A percentile compares a stretch with the other conserved stretches of the same genome.
These are phyloP conservation scores for Wickerhamomyces bovis DNA, from an alignment of 805 yeast genomes.

Conservation along the genomic window DNA sequence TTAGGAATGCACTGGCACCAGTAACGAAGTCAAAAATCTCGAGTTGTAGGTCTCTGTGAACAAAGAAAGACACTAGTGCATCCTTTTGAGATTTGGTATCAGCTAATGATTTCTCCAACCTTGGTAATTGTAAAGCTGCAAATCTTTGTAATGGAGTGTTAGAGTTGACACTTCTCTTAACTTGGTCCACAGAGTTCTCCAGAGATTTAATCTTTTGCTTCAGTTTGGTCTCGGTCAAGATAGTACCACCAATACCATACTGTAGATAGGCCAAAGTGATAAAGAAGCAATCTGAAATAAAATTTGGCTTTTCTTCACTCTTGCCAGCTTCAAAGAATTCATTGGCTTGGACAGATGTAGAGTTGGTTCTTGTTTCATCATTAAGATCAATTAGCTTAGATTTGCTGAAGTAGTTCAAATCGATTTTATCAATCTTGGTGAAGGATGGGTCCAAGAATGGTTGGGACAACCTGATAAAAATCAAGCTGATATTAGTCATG, in stretches of 20 bases:
- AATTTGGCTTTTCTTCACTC: constrained; percentile 47
- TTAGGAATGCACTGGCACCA: constrained; percentile 69
- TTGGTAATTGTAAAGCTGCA: constrained; percentile 40
- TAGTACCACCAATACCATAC: constrained; percentile 83
- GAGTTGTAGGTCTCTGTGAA: constrained; percentile 48
- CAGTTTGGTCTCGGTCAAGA: constrained; percentile 49
- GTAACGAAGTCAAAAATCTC: constrained; percentile 72
- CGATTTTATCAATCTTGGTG: constrained; percentile 71
- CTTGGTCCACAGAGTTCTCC: constrained; percentile 31
- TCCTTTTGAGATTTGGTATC: constrained; percentile 40
- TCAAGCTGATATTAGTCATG: constrained; percentile 66
- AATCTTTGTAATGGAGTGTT: constrained; percentile 25
- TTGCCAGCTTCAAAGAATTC: constrained; percentile 42
- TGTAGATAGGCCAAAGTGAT: constrained; percentile 73
- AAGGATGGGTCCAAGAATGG: constrained; percentile 74
- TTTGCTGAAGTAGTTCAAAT: constrained; percentile 58
- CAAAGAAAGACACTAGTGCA: constrained; percentile 58
- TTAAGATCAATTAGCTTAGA: constrained; percentile 50
- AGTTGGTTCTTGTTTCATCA: constrained; percentile 79
- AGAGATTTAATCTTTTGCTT: constrained; percentile 44
- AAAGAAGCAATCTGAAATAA: constrained; percentile 88
- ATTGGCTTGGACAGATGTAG: constrained; percentile 66
- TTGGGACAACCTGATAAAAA: constrained; percentile 65
- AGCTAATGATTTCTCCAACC: constrained; percentile 37
- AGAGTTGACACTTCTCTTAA: constrained; percentile 10